A percentile compares a stretch with the other conserved stretches of the same genome.
phyloP scores from a whole-genome alignment of 2,329 filamentous ascomycete species.

The Colletotrichum falcatum region DNA sequence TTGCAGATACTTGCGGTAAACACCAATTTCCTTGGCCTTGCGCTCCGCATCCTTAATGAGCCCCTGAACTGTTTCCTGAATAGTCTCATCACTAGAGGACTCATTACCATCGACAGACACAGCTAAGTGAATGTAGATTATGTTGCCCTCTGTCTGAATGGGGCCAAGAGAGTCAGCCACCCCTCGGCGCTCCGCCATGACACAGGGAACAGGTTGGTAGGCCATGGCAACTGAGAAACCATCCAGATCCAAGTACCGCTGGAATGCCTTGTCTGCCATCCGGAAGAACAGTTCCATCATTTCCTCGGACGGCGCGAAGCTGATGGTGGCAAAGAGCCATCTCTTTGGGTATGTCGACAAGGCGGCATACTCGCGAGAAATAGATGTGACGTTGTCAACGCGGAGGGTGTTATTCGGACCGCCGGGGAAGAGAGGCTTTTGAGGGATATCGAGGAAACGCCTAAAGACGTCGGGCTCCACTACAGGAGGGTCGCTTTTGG shows the following conservation, averaged over 20 bases:
- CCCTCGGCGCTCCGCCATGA: constrained; percentile 14
- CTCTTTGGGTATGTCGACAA: constrained; percentile 20
- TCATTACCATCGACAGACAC: neutral
- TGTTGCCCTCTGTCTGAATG: constrained; percentile 5
- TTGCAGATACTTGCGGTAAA: constrained; percentile 10
- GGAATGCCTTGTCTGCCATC: constrained; percentile 16
- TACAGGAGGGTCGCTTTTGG: constrained; percentile 12
- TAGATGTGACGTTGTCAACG: constrained; percentile 20
- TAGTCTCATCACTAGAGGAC: neutral
- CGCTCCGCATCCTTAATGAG: neutral
- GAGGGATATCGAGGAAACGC: neutral
- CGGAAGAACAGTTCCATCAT: constrained; percentile 30
- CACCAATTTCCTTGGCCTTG: constrained; percentile 9
- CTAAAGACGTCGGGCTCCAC: constrained; percentile 1
- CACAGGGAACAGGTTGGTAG: constrained; percentile 10
- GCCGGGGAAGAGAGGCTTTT: neutral
- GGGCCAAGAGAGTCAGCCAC: constrained; percentile 10
- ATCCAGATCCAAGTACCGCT: neutral
- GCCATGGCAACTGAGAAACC: constrained; percentile 22
- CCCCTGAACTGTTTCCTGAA: neutral
- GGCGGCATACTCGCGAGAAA: constrained; percentile 22
- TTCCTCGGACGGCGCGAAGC: constrained; percentile 13
- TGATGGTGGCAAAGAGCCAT: constrained; percentile 13
- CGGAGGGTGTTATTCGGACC: constrained; percentile 21
- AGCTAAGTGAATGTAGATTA: constrained; percentile 16